A percentile compares a stretch with the other conserved stretches of the same genome.
These are phyloP conservation scores for Rhodotorula sphaerocarpa DNA, from an alignment of 768 basidiomycete genomes.

Conservation along the genomic window DNA sequence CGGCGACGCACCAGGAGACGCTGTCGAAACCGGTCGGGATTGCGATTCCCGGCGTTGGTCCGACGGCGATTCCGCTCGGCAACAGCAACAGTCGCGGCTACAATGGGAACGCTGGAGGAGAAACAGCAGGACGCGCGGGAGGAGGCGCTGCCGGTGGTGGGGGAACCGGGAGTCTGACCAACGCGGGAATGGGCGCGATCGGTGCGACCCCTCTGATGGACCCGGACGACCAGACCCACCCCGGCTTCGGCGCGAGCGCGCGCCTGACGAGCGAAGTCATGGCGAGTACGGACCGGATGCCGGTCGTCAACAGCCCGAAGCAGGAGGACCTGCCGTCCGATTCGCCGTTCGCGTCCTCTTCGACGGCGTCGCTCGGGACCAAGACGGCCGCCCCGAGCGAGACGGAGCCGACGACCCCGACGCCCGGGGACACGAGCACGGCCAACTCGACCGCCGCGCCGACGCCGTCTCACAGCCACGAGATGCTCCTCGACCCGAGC, in stretches of 20 bases:
- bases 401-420: neutral
- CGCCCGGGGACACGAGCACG: neutral
- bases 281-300: constrained; percentile 29
- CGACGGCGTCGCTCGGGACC: too few relatives aligned
- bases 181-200: constrained; percentile 14
- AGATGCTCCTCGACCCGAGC: neutral
- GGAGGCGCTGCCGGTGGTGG: neutral
- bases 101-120: constrained; percentile 2
- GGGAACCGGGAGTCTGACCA: constrained; percentile 3
- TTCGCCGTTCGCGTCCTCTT: constrained; percentile 21
- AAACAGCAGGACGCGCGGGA: too few relatives aligned
- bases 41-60: constrained; percentile 2
- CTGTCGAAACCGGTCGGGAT: constrained; percentile 14
- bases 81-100: too few relatives aligned
- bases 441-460: neutral
- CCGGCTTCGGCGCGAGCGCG: constrained; percentile 13
- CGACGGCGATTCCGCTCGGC: neutral
- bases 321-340: constrained; percentile 5
- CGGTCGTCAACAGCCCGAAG: constrained; percentile 20
- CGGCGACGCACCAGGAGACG: neutral
- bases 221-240: constrained; percentile 33
- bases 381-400: too few relatives aligned
- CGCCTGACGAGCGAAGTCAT: constrained; percentile 27
- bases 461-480: too few relatives aligned
- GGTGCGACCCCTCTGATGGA: constrained; percentile 20